Conservation (phyloP, 306 rosid species). For the Prunus fruticosa region DNA sequence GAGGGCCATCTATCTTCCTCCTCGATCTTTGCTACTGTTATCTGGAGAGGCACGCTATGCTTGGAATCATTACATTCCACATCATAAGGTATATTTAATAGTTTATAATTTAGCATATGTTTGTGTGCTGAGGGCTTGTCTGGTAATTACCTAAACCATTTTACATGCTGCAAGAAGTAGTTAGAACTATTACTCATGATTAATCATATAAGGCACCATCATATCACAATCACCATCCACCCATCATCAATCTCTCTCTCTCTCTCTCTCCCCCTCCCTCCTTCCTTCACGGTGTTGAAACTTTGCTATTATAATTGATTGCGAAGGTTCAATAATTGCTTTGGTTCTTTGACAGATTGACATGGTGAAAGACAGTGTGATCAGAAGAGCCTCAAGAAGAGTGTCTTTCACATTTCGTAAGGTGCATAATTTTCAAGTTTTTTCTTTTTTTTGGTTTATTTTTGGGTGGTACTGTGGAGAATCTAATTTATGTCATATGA, state of each 20-base stretch:
- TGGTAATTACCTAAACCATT: background rate
- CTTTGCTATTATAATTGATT: slow-evolving; percentile 13
- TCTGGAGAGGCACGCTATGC: slow-evolving; percentile 91
- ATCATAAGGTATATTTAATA: slow-evolving; percentile 62
- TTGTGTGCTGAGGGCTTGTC: background rate
- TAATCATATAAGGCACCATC: background rate
- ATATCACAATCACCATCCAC: background rate
- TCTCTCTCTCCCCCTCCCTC: background rate
- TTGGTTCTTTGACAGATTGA: slow-evolving; percentile 52
- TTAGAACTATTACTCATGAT: background rate
- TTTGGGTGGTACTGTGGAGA: slow-evolving; percentile 6
- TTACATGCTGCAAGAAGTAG: background rate
- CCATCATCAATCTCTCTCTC: background rate
- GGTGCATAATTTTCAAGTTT: slow-evolving; percentile 42
- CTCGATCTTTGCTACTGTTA: slow-evolving; percentile 72
- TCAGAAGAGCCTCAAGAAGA: slow-evolving; percentile 76
- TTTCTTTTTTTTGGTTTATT: background rate
- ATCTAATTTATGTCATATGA: background rate
- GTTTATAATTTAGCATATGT: background rate
- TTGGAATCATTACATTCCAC: slow-evolving; percentile 92
- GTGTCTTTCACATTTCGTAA: slow-evolving; percentile 83
- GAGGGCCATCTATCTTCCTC: slow-evolving; percentile 72
- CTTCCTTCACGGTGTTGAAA: background rate
- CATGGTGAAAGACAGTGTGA: slow-evolving; percentile 51
- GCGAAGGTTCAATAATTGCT: slow-evolving; percentile 7